Base-by-base conservation (phyloP, 768 basidiomycete species). In the Lentinula boryana region DNA sequence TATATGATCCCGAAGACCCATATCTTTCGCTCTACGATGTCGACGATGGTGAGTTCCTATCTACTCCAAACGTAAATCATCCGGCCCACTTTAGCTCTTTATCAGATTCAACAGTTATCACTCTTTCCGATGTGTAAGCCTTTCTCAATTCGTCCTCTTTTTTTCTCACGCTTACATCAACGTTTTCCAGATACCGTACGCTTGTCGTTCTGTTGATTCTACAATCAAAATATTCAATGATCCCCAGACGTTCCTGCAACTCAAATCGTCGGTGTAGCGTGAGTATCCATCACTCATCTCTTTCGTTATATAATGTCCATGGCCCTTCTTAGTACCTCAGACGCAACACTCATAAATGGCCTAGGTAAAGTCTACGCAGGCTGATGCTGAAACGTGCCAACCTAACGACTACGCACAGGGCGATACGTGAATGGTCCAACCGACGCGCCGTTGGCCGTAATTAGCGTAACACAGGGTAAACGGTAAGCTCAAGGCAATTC, bases 111-210 rank as follows among this genome's bases (percentile, higher is more conserved):
- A 76, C 75, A 7, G 62, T 76, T 43, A 73, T 76, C 61, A 72
- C 73, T 9, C 57, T 76, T 31, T 63, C 71, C 1, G 75, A 76
- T 58, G 76, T 75, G 74, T 74, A 71, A 21, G 5, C 32, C 5
- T 32, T 16, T 53, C 9, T 33, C 27, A 0, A 27, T 38, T 21
- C 35, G 18, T 38, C 16, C 35, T 40, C 36, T 15, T 56, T 68
- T 68, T 71, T 32, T 32, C 9, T 21, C 41, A 38, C 56, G n/a
- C 21, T 43, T 44, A 46, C 54, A 21, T n/a, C 23, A 27, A 38
- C n/a, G 13, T 61, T 40, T 32, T 38, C 32, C 58, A 62, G 38
- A 44, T 58, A 58, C 12, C 57, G 43, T 46, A 38, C 23, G 48
- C 33, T 50, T 4, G 9, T 43, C 10, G 35, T 48, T 33, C 46